Conservation (phyloP, 75 land plant species). For the Cupressus sempervirens region DNA sequence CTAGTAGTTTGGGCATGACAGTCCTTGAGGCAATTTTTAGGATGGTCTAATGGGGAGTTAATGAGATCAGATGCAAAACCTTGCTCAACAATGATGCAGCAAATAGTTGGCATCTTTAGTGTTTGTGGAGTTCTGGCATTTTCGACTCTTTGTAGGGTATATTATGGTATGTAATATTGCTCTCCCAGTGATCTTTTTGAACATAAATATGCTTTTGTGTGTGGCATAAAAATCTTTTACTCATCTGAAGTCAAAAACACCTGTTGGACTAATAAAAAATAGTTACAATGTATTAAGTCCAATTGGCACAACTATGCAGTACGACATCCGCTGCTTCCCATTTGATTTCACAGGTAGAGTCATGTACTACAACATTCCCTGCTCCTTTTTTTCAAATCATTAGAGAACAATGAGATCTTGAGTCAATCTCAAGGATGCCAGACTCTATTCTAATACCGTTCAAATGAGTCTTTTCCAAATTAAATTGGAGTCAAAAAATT, state of each 20-base stretch:
- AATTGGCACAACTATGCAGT: too few relatives aligned
- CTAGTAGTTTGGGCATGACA: too few relatives aligned
- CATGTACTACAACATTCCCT: too few relatives aligned
- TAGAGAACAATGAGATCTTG: too few relatives aligned
- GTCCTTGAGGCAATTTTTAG: conserved; percentile 50
- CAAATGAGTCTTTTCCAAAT: too few relatives aligned
- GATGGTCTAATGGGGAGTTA: conserved; percentile 71
- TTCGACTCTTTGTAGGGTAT: conserved; percentile 61
- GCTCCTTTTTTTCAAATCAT: too few relatives aligned
- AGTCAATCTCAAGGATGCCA: too few relatives aligned
- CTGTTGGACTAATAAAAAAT: not conserved
- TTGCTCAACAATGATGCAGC: conserved; percentile 53
- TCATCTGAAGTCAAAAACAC: not conserved
- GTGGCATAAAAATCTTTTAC: not conserved
- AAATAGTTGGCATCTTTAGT: conserved; percentile 54
- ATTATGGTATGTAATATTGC: conserved; percentile 44
- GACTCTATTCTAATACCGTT: too few relatives aligned
- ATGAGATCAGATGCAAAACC: conserved; percentile 74
- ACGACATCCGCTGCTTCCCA: too few relatives aligned
- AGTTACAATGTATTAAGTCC: not conserved
- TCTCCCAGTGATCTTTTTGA: not conserved
- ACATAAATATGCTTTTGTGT: not conserved
- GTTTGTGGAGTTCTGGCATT: conserved; percentile 64
- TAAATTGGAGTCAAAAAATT: too few relatives aligned
- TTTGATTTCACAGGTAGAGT: too few relatives aligned